Evolutionary conservation across 2,329 filamentous ascomycete genomes (phyloP).

Genomic region (Calonectria henricotiae): DNA sequence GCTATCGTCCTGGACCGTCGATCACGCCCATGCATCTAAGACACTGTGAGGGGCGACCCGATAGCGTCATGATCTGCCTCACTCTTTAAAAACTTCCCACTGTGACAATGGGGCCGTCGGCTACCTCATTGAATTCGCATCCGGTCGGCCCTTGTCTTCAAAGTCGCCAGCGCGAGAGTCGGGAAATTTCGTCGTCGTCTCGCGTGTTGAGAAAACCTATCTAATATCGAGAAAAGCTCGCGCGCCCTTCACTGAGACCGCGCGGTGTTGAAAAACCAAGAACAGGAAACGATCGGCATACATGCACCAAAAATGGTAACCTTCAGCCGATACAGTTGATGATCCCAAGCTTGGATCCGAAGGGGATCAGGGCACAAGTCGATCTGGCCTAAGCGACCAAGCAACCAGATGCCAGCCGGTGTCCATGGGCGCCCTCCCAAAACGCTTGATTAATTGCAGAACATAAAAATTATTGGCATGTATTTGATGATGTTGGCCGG

Average conservation of each 20-base stretch:
- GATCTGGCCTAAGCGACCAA: neutral
- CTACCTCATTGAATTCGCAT: slow-evolving; percentile 16
- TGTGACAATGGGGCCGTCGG: slow-evolving; percentile 32
- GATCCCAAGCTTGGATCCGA: slow-evolving; percentile 25
- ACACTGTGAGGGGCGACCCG: slow-evolving; percentile 43
- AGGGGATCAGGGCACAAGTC: slow-evolving; percentile 1
- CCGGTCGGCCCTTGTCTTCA: slow-evolving; percentile 2
- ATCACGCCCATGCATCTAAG: slow-evolving; percentile 26
- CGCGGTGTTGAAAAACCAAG: neutral
- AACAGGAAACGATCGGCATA: slow-evolving; percentile 7
- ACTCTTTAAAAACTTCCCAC: slow-evolving; percentile 30
- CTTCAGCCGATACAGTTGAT: slow-evolving; percentile 11
- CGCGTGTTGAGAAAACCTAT: neutral
- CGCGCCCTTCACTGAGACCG: neutral
- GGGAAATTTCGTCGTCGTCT: neutral
- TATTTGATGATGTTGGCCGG: slow-evolving; percentile 7
- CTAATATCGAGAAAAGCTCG: neutral
- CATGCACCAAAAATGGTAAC: slow-evolving; percentile 9
- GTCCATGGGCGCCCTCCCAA: neutral
- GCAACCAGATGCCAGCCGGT: neutral
- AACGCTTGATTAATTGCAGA: neutral
- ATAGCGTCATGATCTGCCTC: slow-evolving; percentile 30
- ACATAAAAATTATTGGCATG: neutral
- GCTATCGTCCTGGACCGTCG: slow-evolving; percentile 18
- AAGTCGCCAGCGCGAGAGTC: neutral